Base-by-base conservation (phyloP, 352 stramenopile species). In the Phytophthora cryptogea region DNA sequence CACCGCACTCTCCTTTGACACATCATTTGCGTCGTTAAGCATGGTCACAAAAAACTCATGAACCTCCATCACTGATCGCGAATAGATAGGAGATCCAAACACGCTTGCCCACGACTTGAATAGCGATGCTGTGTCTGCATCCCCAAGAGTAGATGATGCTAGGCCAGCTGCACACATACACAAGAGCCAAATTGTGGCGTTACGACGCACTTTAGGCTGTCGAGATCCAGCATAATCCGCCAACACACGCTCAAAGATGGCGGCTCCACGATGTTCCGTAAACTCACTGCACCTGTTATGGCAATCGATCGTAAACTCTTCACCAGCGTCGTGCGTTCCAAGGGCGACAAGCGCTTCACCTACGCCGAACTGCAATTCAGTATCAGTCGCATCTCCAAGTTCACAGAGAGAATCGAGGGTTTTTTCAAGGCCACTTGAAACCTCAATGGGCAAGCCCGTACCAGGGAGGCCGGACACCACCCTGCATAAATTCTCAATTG, bases 1-100 rank as follows among this genome's bases (percentile, higher is more conserved):
- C 4, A 94, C 76, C 1, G 85, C 83, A 41, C 83, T 86, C 55
- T 94, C 85, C 52, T 89, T 90, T 13, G 76, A 60, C 1, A 90
- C 67, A 51, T 72, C 68, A 33, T 85, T 78, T 5, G 70, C 47
- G 49, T 94, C 85, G 59, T 92, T 92, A 3, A 94, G 59, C 78
- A 92, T 88, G 17, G 83, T 83, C 36, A 92, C 76, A 26, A 90
- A 87, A 53, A 89, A 87, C 40, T 94, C 85, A 57, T 94, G 85
- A 1, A 82, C 63, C 4, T 69, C 48, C 10, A 92, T 31, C 2
- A 92, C 46, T 8, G 37, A 59, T 2, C 45, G 44, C 8, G 70
- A 72, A 45, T 76, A 78, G 17, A 48, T 41, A 10, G 57, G 13
- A 13, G 62, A 68, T 47, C n/a, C 28, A 7, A 78, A 49, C 20